Evolutionary conservation across 129 eudicot genomes (phyloP).

Genomic region (Solidago caesia): DNA sequence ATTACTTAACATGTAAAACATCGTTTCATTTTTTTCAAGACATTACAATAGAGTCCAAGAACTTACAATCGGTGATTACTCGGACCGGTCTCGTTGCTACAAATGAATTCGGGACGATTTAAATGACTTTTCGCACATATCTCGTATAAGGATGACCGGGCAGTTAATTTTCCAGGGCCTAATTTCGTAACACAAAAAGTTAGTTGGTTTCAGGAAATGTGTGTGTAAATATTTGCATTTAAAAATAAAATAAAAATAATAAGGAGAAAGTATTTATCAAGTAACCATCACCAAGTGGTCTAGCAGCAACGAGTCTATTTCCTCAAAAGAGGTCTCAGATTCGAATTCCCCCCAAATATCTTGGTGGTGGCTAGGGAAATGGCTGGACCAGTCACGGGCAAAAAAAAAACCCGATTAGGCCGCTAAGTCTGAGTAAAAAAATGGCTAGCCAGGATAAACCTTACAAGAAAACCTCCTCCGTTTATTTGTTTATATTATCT

Average conservation of each 20-base stretch:
- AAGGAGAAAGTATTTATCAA: background rate
- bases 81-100: constrained; percentile 50
- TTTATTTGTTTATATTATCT: too few species aligned
- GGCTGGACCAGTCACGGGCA: too few species aligned
- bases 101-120: constrained; percentile 41
- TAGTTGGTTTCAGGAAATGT: background rate
- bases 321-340: too few species aligned
- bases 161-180: constrained; percentile 31
- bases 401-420: too few species aligned
- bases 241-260: background rate
- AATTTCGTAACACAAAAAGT: background rate
- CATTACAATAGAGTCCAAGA: background rate
- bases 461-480: too few species aligned
- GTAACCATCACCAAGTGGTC: too few species aligned
- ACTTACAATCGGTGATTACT: constrained; percentile 44
- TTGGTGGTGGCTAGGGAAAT: too few species aligned
- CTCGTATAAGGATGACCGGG: constrained; percentile 48
- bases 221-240: too few species aligned
- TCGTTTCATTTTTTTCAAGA: background rate
- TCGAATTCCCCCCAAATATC: too few species aligned
- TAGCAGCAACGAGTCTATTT: too few species aligned
- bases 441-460: too few species aligned
- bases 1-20: background rate
- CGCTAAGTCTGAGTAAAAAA: too few species aligned
- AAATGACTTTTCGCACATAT: constrained; percentile 44